These are phyloP conservation scores for Fulvia fulva DNA, from an alignment of 2,329 filamentous ascomycete genomes.

Conservation along the genomic window DNA sequence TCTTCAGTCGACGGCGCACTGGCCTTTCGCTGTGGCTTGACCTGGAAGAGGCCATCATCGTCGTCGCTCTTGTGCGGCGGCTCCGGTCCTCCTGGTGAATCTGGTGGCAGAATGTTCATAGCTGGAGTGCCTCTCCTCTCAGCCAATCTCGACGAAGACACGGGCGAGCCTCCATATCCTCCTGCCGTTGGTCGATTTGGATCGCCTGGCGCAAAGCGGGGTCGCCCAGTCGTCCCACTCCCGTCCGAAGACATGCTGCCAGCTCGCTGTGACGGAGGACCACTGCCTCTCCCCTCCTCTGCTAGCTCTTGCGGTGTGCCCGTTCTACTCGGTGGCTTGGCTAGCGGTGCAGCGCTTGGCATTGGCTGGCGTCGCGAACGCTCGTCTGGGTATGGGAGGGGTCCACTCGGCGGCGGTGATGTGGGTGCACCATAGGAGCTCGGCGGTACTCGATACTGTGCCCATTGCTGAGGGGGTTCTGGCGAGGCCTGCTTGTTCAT, in stretches of 20 bases:
- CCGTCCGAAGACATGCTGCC: slow-evolving; percentile 32
- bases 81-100: slow-evolving; percentile 69
- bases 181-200: slow-evolving; percentile 46
- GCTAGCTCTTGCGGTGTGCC: slow-evolving; percentile 27
- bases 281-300: slow-evolving; percentile 24
- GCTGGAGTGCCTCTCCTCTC: slow-evolving; percentile 79
- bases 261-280: slow-evolving; percentile 21
- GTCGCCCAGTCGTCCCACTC: slow-evolving; percentile 28
- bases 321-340: slow-evolving; percentile 21
- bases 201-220: slow-evolving; percentile 46
- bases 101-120: slow-evolving; percentile 71
- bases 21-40: slow-evolving; percentile 22
- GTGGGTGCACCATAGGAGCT: slow-evolving; percentile 30
- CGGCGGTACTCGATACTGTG: slow-evolving; percentile 31
- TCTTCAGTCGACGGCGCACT: slow-evolving; percentile 20
- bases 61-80: slow-evolving; percentile 66
- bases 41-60: slow-evolving; percentile 68
- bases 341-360: slow-evolving; percentile 12
- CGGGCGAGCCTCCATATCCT: slow-evolving; percentile 41
- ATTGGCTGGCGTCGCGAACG: slow-evolving; percentile 19
- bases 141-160: slow-evolving; percentile 54
- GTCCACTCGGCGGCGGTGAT: slow-evolving; percentile 30
- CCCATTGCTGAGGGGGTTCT: slow-evolving; percentile 30
- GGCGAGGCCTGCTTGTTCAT: slow-evolving; percentile 31
- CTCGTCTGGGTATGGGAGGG: slow-evolving; percentile 32